Evolutionary conservation across 371 early-diverging fungal genomes (phyloP).

Genomic region (Ordospora colligata): DNA sequence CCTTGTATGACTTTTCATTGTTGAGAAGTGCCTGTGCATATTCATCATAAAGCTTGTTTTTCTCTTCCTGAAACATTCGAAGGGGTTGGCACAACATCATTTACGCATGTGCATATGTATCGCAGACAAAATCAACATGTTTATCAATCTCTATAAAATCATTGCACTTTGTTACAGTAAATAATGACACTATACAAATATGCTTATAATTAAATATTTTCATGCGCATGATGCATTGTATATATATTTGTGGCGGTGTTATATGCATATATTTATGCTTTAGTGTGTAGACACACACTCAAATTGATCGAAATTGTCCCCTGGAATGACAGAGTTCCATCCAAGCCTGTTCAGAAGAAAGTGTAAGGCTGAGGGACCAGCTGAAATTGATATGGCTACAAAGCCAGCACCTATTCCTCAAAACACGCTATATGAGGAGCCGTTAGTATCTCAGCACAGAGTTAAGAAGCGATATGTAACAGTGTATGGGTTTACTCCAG

Average conservation of each 20-base stretch:
- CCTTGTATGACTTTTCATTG: conserved; percentile 81
- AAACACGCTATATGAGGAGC: conserved; percentile 36
- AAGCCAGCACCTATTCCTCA: conserved; percentile 38
- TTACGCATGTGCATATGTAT: neutral
- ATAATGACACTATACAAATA: too few species aligned
- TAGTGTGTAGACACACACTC: neutral
- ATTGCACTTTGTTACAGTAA: too few species aligned
- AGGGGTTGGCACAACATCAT: neutral
- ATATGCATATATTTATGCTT: too few species aligned
- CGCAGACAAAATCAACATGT: too few species aligned
- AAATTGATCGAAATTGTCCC: neutral
- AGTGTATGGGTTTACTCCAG: conserved; percentile 55
- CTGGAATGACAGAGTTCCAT: conserved; percentile 17
- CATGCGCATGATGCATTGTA: too few species aligned
- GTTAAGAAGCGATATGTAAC: conserved; percentile 21
- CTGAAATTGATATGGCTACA: neutral
- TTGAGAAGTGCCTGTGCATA: conserved; percentile 76
- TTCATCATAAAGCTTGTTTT: conserved; percentile 67
- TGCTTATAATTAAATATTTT: too few species aligned
- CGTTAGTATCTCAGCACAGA: neutral
- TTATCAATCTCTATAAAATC: too few species aligned
- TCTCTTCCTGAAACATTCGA: conserved; percentile 10
- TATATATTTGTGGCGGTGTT: too few species aligned
- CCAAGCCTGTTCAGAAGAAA: conserved; percentile 32
- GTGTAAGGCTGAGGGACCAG: neutral